Evolutionary conservation across 73 alveolate genomes (phyloP).

Genomic region (Tetrahymena elliotti): DNA sequence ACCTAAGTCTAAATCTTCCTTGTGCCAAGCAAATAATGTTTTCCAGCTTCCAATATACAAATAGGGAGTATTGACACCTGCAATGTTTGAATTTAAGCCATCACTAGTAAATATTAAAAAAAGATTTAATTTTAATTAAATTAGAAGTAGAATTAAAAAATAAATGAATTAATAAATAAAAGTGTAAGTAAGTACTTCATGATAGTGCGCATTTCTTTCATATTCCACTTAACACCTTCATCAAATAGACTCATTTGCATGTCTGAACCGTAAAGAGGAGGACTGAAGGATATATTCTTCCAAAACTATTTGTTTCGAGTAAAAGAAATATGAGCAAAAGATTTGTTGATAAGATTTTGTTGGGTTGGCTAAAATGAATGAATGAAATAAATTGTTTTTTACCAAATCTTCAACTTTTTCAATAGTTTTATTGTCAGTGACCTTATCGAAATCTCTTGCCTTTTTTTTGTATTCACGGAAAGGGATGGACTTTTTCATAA

Average conservation of each 20-base stretch:
- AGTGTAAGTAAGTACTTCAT: slow-evolving; percentile 11
- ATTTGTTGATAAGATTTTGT: neutral
- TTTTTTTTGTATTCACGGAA: slow-evolving; percentile 46
- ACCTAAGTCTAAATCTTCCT: slow-evolving; percentile 77
- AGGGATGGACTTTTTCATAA: slow-evolving; percentile 55
- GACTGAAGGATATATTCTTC: slow-evolving; percentile 64
- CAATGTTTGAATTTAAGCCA: slow-evolving; percentile 51
- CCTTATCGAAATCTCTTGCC: slow-evolving; percentile 41
- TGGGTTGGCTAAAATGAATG: neutral
- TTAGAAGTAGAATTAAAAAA: neutral
- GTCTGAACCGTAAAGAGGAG: slow-evolving; percentile 88
- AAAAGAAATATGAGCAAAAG: neutral
- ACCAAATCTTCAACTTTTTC: slow-evolving; percentile 63
- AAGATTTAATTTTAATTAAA: neutral
- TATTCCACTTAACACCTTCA: slow-evolving; percentile 58
- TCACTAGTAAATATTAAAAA: neutral
- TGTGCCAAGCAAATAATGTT: slow-evolving; percentile 86
- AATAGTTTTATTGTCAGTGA: slow-evolving; percentile 24
- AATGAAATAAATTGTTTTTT: too few species aligned
- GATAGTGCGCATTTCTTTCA: slow-evolving; percentile 45
- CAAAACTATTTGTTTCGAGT: slow-evolving; percentile 42
- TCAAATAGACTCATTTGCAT: slow-evolving; percentile 57
- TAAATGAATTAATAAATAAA: neutral
- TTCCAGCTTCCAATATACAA: slow-evolving; percentile 79
- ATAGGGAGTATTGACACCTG: slow-evolving; percentile 76